phyloP scores from a whole-genome alignment of 768 basidiomycete species.

The Baorangia bicolor region DNA sequence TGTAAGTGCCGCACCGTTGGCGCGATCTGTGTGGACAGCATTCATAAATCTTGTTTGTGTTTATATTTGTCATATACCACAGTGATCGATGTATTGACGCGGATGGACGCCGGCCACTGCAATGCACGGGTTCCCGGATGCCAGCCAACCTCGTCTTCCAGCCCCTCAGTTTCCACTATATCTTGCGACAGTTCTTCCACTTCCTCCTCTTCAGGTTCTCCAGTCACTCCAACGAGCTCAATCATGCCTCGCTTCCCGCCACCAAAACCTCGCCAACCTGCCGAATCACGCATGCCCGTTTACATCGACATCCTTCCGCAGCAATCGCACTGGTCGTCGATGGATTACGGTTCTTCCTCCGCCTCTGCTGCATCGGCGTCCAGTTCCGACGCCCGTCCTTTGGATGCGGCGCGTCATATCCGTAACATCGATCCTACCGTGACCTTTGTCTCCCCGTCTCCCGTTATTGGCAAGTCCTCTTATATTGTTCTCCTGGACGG shows the following conservation, averaged over 20 bases:
- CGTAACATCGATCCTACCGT: conserved; percentile 64
- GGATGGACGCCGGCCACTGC: conserved; percentile 20
- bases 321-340: conserved; percentile 9
- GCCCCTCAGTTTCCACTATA: conserved; percentile 24
- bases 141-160: conserved; percentile 18
- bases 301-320: conserved; percentile 34
- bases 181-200: conserved; percentile 26
- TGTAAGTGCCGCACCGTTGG: conserved; percentile 44
- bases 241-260: conserved; percentile 23
- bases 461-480: conserved; percentile 50
- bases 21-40: conserved; percentile 27
- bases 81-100: conserved; percentile 37
- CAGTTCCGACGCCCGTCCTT: background rate
- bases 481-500: conserved; percentile 56
- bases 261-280: conserved; percentile 22
- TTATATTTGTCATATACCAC: conserved; percentile 30
- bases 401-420: conserved; percentile 48
- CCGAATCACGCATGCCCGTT: conserved; percentile 31
- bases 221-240: conserved; percentile 14
- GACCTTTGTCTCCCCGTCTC: conserved; percentile 53
- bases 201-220: conserved; percentile 17
- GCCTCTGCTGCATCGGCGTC: conserved; percentile 1
- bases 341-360: background rate
- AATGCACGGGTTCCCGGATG: conserved; percentile 18
- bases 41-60: conserved; percentile 28